phyloP scores from a whole-genome alignment of 768 basidiomycete species.

The Gautieria morchelliformis region DNA sequence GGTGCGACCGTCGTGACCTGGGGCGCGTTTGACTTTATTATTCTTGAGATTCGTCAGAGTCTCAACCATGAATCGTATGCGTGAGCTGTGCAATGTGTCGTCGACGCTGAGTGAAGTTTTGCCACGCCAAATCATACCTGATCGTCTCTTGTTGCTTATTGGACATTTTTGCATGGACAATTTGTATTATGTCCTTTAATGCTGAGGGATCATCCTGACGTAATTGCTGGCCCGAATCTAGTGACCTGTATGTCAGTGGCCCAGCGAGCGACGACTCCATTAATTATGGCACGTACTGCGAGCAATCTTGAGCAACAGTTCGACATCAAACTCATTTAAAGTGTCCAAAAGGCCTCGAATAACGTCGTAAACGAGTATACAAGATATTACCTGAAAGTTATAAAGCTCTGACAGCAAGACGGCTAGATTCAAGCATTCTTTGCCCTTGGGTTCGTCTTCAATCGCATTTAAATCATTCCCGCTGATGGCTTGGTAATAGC shows the following conservation, averaged over 20 bases:
- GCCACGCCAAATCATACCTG: conserved; percentile 53
- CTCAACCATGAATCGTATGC: conserved; percentile 93
- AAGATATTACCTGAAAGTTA: conserved; percentile 91
- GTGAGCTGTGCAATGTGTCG: conserved; percentile 45
- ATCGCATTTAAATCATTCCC: conserved; percentile 2
- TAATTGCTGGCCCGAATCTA: conserved; percentile 88
- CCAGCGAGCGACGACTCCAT: conserved; percentile 6
- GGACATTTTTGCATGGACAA: conserved; percentile 66
- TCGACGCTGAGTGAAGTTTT: not conserved
- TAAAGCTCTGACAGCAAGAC: conserved; percentile 87
- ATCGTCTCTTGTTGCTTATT: conserved; percentile 33
- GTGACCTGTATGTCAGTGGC: not conserved
- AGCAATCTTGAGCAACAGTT: conserved; percentile 76
- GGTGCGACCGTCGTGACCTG: conserved; percentile 56
- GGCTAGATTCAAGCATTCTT: conserved; percentile 84
- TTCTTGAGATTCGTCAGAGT: conserved; percentile 88
- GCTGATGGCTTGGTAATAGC: conserved; percentile 33
- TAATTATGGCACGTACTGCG: conserved; percentile 44
- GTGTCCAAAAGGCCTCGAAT: conserved; percentile 63
- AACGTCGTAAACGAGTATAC: conserved; percentile 81
- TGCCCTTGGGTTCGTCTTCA: conserved; percentile 35
- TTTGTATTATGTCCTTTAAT: conserved; percentile 80
- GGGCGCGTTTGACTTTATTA: conserved; percentile 65
- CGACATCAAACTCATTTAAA: conserved; percentile 73
- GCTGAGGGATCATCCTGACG: conserved; percentile 87